Base-by-base conservation (phyloP, 202 grass and related monocot species). In the Sporobolus alterniflorus region DNA sequence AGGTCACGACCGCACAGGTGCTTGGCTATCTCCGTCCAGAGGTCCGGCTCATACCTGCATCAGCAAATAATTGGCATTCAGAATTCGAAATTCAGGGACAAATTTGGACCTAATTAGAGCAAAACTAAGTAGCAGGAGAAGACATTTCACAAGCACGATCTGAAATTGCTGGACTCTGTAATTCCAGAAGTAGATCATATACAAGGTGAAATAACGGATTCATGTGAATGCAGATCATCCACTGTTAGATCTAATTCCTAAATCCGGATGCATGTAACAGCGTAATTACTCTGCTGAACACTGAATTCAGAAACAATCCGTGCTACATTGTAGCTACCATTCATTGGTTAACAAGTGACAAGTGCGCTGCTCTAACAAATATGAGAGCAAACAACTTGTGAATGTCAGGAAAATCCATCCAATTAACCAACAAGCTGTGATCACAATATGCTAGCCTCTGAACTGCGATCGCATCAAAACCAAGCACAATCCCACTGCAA, bases 11-110 rank as follows among this genome's bases (percentile, higher is more conserved):
- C 96, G 49, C 87, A 84, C 34, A 99, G 81, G 78, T 92, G 81
- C 85, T 92, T 99, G 74, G 93, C 91, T 28, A 99, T 91, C 89
- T 99, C 96, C 69, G 89, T 99, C 96, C 96, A 99, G 6, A 90
- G 18, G 76, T 96, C 93, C 61, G 67, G 69, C 61, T 99, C 89
- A 50, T 89, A 92, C 84, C 96, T 96, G 85, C 80, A 86, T 47
- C 50, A 34, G 66, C 4, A 50, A 60, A 34, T 7, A 10, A 28
- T 34, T 26, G 44, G 28, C 16, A 28, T 65, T 51, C 34, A 63
- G 55, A 81, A 60, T 86, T 78, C 73, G 7, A 3, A 66, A 49
- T 78, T 83, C 14, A n/a, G 4, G 41, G 46, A 11, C 26, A 3
- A 62, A 46, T 9, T 15, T 42, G 13, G 26, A 7, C 26, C 7